Evolutionary conservation across 495 filamentous ascomycete species (phyloP), one percentile per base, ranked within the genome.

Genomic region (Cetradonia linearis): DNA sequence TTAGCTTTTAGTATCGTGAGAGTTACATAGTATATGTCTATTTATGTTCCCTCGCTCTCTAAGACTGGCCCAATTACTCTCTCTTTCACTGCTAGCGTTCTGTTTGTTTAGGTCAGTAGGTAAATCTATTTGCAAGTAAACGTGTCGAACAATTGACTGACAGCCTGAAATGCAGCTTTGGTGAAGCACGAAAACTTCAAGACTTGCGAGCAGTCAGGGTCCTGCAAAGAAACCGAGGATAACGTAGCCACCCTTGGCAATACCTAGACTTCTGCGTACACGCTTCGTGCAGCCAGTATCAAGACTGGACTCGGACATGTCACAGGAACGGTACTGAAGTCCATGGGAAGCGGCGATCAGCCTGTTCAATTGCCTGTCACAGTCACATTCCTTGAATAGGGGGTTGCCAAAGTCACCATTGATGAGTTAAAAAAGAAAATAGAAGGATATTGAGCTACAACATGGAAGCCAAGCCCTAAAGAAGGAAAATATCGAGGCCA

Each of bases 161-260:
- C 49, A 27, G 30, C 28, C 25, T 59, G 62, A 55, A 62, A 58
- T 64, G 28, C 69, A 93, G 91, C 82, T 58, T 73, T 80, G 66
- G 94, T 98, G 23, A 97, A 98, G 73, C 86, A 95, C 65, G 86
- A 94, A 65, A 89, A 91, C 66, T 97, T 96, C 79, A 98, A 97
- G 68, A 95, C 84, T 62, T 98, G 93, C 75, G 74, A 81, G 40
- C 93, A 98, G 71, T 91, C 91, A 0, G 93, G 93, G 59, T 98
- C 97, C 77, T 97, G 94, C 73, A 89, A 87, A 89, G 93, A 59
- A 96, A 96, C 72, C 84, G 92, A 69, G 87, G 91, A 97, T 70
- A 77, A 81, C 56, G 90, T 81, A 58, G 72, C 80, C 42, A 74
- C 81, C 34, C 67, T 78, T 36, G 83, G 81, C 54, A 77, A 81